Evolutionary conservation across 2,329 filamentous ascomycete genomes (phyloP).

Genomic region (Byssochlamys sp.): DNA sequence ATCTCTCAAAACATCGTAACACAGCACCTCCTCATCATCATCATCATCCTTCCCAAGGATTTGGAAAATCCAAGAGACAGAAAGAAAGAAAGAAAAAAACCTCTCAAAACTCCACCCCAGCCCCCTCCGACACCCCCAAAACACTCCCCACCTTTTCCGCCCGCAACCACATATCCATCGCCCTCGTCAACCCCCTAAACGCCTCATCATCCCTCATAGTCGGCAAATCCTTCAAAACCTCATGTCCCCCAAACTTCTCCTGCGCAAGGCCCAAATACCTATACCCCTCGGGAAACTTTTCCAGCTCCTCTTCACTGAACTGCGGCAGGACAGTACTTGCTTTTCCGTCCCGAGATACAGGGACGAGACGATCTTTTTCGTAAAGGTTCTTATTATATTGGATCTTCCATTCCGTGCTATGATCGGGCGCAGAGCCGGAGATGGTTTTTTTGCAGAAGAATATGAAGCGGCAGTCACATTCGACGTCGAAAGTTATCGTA

Average conservation of each 20-base stretch:
- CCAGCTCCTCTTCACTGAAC: conserved; percentile 32
- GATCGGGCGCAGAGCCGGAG: conserved; percentile 22
- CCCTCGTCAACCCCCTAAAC: conserved; percentile 35
- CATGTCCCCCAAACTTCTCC: conserved; percentile 35
- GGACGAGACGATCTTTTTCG: conserved; percentile 34
- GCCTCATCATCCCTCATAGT: conserved; percentile 16
- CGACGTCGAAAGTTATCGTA: background rate
- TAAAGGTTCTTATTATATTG: conserved; percentile 1
- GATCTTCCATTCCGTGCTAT: conserved; percentile 17
- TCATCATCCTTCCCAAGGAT: background rate
- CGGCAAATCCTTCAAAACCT: conserved; percentile 33
- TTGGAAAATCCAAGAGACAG: background rate
- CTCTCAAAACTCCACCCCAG: background rate
- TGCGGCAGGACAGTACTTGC: conserved; percentile 18
- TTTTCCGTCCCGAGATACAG: conserved; percentile 31
- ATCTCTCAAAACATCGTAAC: background rate
- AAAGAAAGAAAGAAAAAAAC: background rate
- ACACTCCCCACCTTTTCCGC: conserved; percentile 13
- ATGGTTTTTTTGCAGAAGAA: conserved; percentile 36
- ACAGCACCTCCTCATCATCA: background rate
- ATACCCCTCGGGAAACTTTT: conserved; percentile 38
- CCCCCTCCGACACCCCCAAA: background rate
- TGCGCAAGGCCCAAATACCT: conserved; percentile 41
- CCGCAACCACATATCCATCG: conserved; percentile 36
- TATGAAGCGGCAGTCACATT: conserved; percentile 39